Percentiles rank a stretch among this genome's conserved stretches.
Conservation (phyloP, 2,329 filamentous ascomycete genomes). For the Balansia obtecta region DNA sequence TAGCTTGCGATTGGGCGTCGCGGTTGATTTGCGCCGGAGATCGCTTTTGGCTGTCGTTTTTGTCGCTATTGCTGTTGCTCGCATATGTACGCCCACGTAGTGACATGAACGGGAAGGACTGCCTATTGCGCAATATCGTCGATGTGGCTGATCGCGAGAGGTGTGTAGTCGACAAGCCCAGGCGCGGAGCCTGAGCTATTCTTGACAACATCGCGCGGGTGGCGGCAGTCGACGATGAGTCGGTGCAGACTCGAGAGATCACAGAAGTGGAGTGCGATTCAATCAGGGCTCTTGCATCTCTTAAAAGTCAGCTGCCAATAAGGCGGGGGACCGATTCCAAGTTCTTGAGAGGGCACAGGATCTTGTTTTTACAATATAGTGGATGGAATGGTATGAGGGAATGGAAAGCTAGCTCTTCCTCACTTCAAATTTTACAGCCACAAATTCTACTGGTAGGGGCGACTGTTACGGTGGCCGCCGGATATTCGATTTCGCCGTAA, state of each 20-base stretch:
- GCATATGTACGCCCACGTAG: constrained; percentile 20
- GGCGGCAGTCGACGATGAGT: neutral
- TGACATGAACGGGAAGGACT: constrained; percentile 10
- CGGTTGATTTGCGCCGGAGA: constrained; percentile 1
- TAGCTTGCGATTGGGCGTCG: constrained; percentile 1
- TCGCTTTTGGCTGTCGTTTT: constrained; percentile 4
- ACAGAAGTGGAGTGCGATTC: neutral
- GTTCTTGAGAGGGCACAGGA: neutral
- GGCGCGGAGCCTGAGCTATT: constrained; percentile 20
- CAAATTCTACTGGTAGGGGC: neutral
- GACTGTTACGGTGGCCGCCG: neutral
- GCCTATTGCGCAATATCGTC: constrained; percentile 15
- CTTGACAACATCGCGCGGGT: constrained; percentile 27
- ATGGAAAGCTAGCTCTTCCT: neutral
- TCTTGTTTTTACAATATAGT: neutral
- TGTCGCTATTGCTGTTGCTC: constrained; percentile 9
- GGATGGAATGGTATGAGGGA: constrained; percentile 1
- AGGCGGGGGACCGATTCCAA: no score
- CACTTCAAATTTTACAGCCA: constrained; percentile 3
- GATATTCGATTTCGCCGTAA: constrained; percentile 3
- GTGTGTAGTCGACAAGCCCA: constrained; percentile 19
- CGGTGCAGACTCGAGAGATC: neutral
- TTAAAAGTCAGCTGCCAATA: neutral
- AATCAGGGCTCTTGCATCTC: constrained; percentile 3
- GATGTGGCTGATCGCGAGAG: constrained; percentile 15